Base-by-base conservation (phyloP, 2,329 filamentous ascomycete genomes). In the Sphaerulina vaccinii region DNA sequence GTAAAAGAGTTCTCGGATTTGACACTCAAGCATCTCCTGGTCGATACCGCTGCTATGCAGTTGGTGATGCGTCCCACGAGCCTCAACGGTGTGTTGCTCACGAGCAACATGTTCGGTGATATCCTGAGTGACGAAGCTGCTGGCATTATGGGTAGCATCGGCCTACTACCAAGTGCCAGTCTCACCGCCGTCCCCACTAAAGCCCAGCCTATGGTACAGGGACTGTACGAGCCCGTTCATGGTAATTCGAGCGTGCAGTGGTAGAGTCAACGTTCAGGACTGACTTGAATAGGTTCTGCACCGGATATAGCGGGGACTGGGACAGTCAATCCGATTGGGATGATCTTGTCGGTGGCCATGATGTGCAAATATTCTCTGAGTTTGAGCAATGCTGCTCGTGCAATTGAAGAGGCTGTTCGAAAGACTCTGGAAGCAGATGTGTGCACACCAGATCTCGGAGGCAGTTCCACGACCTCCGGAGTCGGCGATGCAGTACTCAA, bases 211-310 rank as follows among this genome's bases (percentile, higher is more conserved):
- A 88, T 90, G 67, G 95, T 93, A 69, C 42, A 23, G n/a, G 91
- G 90, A 63, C 95, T 96, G 65, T 97, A 95, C 71, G 92, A 97
- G 79, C 92, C 92, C 22, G 96, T 97, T 62, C 91, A 97, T 71
- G 91, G 39, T n/a, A n/a, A n/a, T n/a, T n/a, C n/a, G n/a, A n/a
- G n/a, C n/a, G n/a, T n/a, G n/a, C n/a, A n/a, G n/a, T n/a, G n/a
- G n/a, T n/a, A n/a, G n/a, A n/a, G n/a, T n/a, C n/a, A n/a, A n/a
- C n/a, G n/a, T n/a, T n/a, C n/a, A n/a, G n/a, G n/a, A n/a, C n/a
- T 39, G 33, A 13, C n/a, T 6, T 16, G 33, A n/a, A 36, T 21
- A 39, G 37, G 90, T 32, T 92, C 88, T 39, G 91, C 91, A 15
- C 91, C 91, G 19, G 90, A 97, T 67, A 96, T 97, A 64, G 88